These are phyloP conservation scores for Psilocybe tampanensis DNA, from an alignment of 768 basidiomycete species.

Conservation along the genomic window DNA sequence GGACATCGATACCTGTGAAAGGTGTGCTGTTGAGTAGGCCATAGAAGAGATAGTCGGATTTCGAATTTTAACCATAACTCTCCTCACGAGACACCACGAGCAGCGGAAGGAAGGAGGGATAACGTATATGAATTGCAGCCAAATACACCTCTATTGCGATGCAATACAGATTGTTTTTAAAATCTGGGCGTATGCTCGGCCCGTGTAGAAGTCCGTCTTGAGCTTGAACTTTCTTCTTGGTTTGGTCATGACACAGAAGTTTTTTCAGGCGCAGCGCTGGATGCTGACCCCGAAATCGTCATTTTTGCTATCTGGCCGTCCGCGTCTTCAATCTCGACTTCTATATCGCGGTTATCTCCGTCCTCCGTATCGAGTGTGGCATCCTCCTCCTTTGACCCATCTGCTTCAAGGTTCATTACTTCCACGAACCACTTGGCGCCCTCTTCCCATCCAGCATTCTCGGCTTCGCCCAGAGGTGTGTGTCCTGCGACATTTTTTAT, in stretches of 20 bases:
- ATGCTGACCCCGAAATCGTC: constrained; percentile 42
- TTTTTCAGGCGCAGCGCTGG: constrained; percentile 2
- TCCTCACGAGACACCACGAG: neutral
- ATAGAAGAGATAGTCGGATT: too few relatives aligned
- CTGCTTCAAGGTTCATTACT: constrained; percentile 74
- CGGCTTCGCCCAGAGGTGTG: constrained; percentile 82
- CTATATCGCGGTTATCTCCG: constrained; percentile 45
- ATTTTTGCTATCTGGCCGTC: constrained; percentile 70
- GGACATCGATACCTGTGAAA: too few relatives aligned
- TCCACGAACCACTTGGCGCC: constrained; percentile 82
- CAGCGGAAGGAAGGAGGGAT: neutral
- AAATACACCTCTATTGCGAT: neutral
- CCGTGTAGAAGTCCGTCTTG: neutral
- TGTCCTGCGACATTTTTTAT: constrained; percentile 73
- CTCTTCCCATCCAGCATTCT: constrained; percentile 79
- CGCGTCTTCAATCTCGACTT: constrained; percentile 74
- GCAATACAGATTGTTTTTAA: neutral
- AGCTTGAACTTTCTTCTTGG: neutral
- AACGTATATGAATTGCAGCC: neutral
- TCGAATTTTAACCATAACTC: neutral
- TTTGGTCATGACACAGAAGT: constrained; percentile 9
- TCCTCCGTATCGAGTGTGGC: constrained; percentile 31
- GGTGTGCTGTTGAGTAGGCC: too few relatives aligned
- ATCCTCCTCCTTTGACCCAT: constrained; percentile 39
- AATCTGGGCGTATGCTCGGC: neutral